A percentile compares a stretch with the other conserved stretches of the same genome.
phyloP scores from a whole-genome alignment of 495 filamentous ascomycete genomes.

The Xylaria intraflava region DNA sequence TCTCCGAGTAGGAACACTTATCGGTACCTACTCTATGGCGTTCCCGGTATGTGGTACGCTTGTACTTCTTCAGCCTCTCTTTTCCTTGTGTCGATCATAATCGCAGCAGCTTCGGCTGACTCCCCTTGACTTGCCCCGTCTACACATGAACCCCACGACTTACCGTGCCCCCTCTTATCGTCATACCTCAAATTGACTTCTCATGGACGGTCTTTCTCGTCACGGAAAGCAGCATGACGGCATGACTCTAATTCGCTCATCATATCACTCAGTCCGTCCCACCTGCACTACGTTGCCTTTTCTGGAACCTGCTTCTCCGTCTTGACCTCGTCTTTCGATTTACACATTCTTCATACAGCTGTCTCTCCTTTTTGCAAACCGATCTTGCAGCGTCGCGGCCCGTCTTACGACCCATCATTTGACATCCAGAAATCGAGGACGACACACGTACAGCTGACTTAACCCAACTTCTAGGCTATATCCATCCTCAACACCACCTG shows the following conservation, averaged over 20 bases:
- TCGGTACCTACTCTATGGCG: background rate
- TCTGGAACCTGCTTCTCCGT: background rate
- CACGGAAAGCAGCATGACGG: slow-evolving; percentile 2
- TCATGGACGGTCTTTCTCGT: background rate
- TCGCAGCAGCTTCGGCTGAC: background rate
- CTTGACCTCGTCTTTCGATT: background rate
- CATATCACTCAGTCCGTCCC: background rate
- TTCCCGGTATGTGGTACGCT: background rate
- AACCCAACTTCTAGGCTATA: slow-evolving; percentile 1
- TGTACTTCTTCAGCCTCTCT: background rate
- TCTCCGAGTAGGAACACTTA: background rate
- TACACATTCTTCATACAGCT: background rate
- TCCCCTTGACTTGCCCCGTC: background rate
- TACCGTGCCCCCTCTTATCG: background rate
- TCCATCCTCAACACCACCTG: background rate
- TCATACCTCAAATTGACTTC: background rate
- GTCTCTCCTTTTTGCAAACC: background rate
- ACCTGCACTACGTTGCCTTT: background rate
- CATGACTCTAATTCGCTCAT: background rate
- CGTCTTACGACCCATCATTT: background rate
- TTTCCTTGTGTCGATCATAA: too few relatives aligned
- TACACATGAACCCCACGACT: background rate
- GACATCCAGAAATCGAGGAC: background rate
- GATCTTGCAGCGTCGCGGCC: background rate
- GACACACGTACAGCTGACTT: background rate